Base-by-base conservation (phyloP, 352 stramenopile genomes). In the Phytophthora citrophthora region DNA sequence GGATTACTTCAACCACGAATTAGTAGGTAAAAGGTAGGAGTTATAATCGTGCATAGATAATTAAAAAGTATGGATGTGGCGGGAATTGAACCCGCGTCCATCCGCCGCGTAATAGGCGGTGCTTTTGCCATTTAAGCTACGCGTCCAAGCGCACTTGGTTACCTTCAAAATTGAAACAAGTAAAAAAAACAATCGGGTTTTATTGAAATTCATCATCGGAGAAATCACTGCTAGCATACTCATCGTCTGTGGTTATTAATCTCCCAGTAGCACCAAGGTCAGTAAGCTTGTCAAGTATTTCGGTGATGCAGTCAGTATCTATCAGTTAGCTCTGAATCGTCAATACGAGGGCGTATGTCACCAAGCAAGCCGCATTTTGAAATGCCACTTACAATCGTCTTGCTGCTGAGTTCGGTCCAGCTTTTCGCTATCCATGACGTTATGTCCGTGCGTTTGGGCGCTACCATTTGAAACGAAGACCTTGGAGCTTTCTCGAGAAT, bases 101-200 rank as follows among this genome's bases (percentile, higher is more conserved):
- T 53, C 46, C 46, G 27, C 46, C 46, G 27, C 46, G n/a, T 26
- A 53, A 53, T 41, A 15, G 13, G 46, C 27, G 46, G 26, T 53
- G 29, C 46, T 40, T n/a, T 53, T 53, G 26, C 46, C 46, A 53
- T 18, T 29, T 53, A 13, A 53, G 46, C 46, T 43, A 16, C 15
- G 46, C n/a, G 46, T 40, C 46, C 46, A 40, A 40, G 46, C n/a
- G 12, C 46, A 8, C 46, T 53, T 53, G 46, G 46, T 26, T 53
- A 53, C 46, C 46, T 53, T 53, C 13, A 16, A 15, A 39, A 40
- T 53, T 26, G 1, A 2, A n/a, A n/a, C 45, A 48, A 48, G 1
- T 48, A 23, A 27, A 31, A 48, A 16, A 2, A 40, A 20, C 18
- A 20, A 20, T 20, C 18, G 18, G 18, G 2, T 29, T 29, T 29